These are phyloP conservation scores for Pelargonium citronellum DNA, from an alignment of 441 rosid genomes.

Conservation along the genomic window DNA sequence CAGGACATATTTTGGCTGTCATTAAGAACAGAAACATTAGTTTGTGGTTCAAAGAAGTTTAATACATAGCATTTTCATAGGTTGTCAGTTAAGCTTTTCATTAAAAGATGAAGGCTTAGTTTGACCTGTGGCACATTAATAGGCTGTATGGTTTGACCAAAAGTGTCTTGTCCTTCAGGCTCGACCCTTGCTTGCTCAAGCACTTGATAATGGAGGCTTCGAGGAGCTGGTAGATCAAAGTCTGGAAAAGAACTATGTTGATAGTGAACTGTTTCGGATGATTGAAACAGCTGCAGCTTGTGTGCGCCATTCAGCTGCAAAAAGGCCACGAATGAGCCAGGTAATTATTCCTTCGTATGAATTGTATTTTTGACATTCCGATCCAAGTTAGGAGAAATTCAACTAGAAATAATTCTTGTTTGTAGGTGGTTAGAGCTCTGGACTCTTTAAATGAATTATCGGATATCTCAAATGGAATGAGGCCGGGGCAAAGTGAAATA, in stretches of 20 bases:
- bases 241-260: conserved; percentile 50
- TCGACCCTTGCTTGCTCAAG: conserved; percentile 71
- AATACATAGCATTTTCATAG: no score
- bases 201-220: conserved; percentile 54
- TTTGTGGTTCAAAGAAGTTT: no score
- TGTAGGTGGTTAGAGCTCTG: conserved; percentile 77
- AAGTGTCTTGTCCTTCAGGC: conserved; percentile 42
- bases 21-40: no score
- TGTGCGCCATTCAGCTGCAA: conserved; percentile 73
- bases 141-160: conserved; percentile 3
- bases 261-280: conserved; percentile 64
- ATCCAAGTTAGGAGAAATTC: no score
- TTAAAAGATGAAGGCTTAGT: no score
- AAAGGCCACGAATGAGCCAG: conserved; percentile 91
- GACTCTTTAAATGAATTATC: conserved; percentile 55
- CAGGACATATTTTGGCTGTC: no score
- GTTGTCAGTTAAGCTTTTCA: not conserved
- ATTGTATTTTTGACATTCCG: no score
- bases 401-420: not conserved
- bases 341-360: conserved; percentile 24
- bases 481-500: conserved; percentile 79
- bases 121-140: no score
- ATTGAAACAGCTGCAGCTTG: conserved; percentile 83
- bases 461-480: conserved; percentile 83
- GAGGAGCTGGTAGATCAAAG: conserved; percentile 56